phyloP scores from a whole-genome alignment of 176 grass and related monocot species.

The Tillandsia fasciculata region DNA sequence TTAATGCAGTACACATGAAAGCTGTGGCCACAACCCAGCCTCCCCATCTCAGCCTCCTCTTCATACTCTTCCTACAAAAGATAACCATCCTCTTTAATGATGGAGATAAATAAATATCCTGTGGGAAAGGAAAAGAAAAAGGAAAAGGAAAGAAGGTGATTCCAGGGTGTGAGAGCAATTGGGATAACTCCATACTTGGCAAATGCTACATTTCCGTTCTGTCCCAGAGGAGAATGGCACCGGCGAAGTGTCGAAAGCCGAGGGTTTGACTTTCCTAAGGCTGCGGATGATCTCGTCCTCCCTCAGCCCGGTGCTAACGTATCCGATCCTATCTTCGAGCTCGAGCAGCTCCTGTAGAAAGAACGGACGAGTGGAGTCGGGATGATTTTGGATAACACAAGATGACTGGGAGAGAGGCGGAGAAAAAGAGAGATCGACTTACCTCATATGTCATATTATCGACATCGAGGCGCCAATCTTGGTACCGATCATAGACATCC shows the following conservation, averaged over 20 bases:
- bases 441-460: conserved; percentile 98
- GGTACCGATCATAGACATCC: conserved; percentile 65
- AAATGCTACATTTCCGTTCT: conserved; percentile 67
- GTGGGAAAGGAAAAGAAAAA: neutral
- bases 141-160: neutral
- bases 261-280: conserved; percentile 46
- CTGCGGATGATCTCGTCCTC: conserved; percentile 55
- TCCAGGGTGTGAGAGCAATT: neutral
- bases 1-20: conserved; percentile 91
- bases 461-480: conserved; percentile 80
- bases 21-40: conserved; percentile 58
- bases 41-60: conserved; percentile 55
- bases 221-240: conserved; percentile 38
- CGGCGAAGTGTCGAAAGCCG: conserved; percentile 33
- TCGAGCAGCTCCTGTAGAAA: conserved; percentile 64
- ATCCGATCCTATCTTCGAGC: conserved; percentile 68
- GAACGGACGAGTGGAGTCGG: conserved; percentile 2
- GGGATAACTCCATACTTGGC: conserved; percentile 40
- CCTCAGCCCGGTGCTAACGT: conserved; percentile 81
- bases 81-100: neutral
- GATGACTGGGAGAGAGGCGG: neutral
- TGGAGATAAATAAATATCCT: no score
- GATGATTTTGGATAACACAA: neutral
- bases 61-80: conserved; percentile 68
- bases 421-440: neutral